Base-by-base conservation (phyloP, 129 eudicot genomes). In the Pulicaria dysenterica region DNA sequence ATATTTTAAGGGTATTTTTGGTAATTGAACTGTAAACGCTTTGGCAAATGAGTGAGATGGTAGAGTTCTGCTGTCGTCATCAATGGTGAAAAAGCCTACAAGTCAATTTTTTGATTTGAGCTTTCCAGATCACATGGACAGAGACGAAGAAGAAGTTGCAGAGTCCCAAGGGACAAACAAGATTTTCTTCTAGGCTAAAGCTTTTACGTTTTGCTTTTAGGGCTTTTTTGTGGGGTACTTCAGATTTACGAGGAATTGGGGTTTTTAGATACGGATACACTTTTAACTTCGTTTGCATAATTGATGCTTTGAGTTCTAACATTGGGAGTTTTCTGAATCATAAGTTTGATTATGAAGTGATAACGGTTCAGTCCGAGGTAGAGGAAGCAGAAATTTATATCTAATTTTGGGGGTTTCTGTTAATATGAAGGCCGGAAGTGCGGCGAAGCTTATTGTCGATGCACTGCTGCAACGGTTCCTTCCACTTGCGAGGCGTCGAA, bases 401-500 rank as follows among this genome's bases (percentile, higher is more conserved):
- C 37, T 63, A 14, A 58, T 73, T 70, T 73, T 67, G 74, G 74
- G 77, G 77, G 69, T 70, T 64, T 63, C 55, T 58, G 56, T 8
- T 69, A 70, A 54, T 73, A 87, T 89, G 98, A 94, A 94, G 89
- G 92, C 97, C 31, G 99, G 99, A 46, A 86, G 97, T 77, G 99
- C 96, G 31, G 96, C 99, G 12, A 94, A 94, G 85, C 83, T 94
- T 69, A 90, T 94, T 75, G 99, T 94, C 16, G 99, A 94, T 78
- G 97, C 99, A 8, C 70, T 94, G 77, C 72, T 94, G 79, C 99
- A 90, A 77, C 86, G 99, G 63, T 94, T 94, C 72, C 97, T 94
- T 81, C 99, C 99, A 10, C 96, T 94, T 55, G 99, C 99, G 1
- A 77, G 99, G 71, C 97, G 99, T 57, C 89, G 99, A n/a, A 94